phyloP scores from a whole-genome alignment of 345 rosid genomes.

The Gossypium longicalyx region DNA sequence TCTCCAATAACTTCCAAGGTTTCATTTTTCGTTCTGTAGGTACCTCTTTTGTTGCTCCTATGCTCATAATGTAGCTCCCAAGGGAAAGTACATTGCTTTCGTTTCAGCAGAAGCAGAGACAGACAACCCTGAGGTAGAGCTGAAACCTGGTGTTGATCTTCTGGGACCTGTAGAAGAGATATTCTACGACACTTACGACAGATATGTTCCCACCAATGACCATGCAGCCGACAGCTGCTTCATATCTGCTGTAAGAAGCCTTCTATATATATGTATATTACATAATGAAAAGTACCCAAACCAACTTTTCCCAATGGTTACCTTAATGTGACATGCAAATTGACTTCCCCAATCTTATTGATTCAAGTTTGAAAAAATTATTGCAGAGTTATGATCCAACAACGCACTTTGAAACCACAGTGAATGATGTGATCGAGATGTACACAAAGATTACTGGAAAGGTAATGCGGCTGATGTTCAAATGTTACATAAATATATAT shows the following conservation, averaged over 20 bases:
- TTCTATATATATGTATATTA: background rate
- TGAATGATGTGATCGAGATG: conserved; percentile 63
- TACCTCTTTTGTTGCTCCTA: conserved; percentile 94
- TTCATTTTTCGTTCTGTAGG: conserved; percentile 33
- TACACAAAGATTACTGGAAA: conserved; percentile 83
- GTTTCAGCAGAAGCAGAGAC: conserved; percentile 94
- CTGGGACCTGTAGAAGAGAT: conserved; percentile 77
- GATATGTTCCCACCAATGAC: conserved; percentile 62
- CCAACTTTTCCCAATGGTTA: background rate
- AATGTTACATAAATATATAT: background rate
- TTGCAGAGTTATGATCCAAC: conserved; percentile 79
- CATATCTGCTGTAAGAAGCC: conserved; percentile 62
- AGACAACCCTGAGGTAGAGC: conserved; percentile 65
- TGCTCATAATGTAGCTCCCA: conserved; percentile 91
- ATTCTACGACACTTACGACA: conserved; percentile 79
- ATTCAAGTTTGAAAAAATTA: background rate
- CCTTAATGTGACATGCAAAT: background rate
- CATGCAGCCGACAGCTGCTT: conserved; percentile 58
- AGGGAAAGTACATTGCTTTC: conserved; percentile 87
- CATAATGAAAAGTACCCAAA: background rate
- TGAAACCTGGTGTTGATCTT: conserved; percentile 75
- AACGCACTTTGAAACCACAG: conserved; percentile 83
- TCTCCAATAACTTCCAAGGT: background rate
- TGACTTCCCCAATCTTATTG: background rate
- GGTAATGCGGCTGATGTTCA: conserved; percentile 31